Evolutionary conservation across 2,329 filamentous ascomycete species (phyloP).

Genomic region (Penicillium sp.): DNA sequence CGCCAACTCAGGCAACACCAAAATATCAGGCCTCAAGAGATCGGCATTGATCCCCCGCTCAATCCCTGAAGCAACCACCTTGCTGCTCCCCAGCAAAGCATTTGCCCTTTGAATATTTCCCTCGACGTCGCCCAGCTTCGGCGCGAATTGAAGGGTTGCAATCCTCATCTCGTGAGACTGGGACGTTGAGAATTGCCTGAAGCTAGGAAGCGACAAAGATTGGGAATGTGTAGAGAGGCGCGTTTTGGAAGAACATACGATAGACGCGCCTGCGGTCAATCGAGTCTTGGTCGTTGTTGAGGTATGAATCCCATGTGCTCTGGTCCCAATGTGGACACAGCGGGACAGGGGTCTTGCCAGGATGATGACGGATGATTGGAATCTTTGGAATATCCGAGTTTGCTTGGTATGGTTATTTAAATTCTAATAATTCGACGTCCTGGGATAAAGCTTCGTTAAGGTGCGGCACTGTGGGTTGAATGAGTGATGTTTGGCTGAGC

Average conservation of each 20-base stretch:
- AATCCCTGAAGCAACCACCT: constrained; percentile 15
- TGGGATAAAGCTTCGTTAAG: no score
- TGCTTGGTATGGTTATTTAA: background rate
- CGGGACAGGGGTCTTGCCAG: constrained; percentile 8
- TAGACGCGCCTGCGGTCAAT: background rate
- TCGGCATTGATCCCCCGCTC: constrained; percentile 20
- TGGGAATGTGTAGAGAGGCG: background rate
- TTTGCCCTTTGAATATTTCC: constrained; percentile 46
- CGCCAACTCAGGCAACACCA: constrained; percentile 61
- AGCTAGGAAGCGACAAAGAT: background rate
- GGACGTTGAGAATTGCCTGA: constrained; percentile 12
- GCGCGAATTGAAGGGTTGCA: constrained; percentile 47
- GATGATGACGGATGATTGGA: constrained; percentile 1
- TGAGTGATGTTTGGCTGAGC: background rate
- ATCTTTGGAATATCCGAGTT: background rate
- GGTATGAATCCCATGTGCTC: constrained; percentile 4
- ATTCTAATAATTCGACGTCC: no score
- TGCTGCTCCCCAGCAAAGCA: constrained; percentile 39
- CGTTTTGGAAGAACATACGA: background rate
- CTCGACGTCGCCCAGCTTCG: constrained; percentile 43
- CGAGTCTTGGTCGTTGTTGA: background rate
- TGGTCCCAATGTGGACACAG: constrained; percentile 11
- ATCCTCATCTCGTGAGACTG: constrained; percentile 41
- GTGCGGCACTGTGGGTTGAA: no score
- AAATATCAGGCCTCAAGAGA: constrained; percentile 48